Conservation (phyloP, 176 grass and related monocot genomes). For the Bonia amplexicaulis region DNA sequence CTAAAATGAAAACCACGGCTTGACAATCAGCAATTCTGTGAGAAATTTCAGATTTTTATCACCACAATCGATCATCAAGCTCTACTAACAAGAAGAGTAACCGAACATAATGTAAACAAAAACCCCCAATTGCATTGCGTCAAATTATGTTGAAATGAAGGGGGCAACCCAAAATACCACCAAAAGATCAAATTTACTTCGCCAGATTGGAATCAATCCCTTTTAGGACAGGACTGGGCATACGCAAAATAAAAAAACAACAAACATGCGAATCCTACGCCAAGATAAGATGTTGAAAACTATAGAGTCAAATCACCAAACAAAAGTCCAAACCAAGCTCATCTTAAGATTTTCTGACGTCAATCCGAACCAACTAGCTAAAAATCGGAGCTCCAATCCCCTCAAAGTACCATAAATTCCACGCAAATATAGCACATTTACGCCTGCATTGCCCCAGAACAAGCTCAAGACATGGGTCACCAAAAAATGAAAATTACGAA, state of each 20-base stretch:
- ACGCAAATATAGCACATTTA: background rate
- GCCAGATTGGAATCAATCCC: background rate
- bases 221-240: background rate
- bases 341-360: background rate
- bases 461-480: background rate
- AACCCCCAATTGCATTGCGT: background rate
- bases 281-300: background rate
- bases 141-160: background rate
- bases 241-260: background rate
- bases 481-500: background rate
- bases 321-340: background rate
- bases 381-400: background rate
- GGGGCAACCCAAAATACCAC: background rate
- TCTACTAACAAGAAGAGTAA: background rate
- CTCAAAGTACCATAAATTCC: background rate
- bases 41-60: background rate
- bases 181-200: background rate
- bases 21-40: background rate
- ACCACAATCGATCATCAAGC: background rate
- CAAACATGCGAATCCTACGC: background rate
- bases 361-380: background rate
- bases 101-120: background rate
- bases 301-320: background rate
- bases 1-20: background rate
- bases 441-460: slow-evolving; percentile 8